These are phyloP conservation scores for Ricinus communis DNA, from an alignment of 345 rosid species.

Conservation along the genomic window DNA sequence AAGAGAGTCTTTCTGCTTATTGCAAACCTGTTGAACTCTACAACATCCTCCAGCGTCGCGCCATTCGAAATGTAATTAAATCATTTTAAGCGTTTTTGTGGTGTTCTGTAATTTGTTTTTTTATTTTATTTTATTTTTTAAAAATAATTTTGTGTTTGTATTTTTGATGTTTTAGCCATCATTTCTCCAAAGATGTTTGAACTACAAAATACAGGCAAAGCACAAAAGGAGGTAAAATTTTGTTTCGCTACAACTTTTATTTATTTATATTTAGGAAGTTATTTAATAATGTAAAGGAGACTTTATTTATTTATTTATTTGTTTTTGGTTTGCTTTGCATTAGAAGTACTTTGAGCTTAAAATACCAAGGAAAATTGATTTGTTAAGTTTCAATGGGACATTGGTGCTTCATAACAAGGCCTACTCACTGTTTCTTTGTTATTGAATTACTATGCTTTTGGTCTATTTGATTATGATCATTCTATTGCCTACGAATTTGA, in stretches of 20 bases:
- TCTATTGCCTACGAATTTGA: neutral
- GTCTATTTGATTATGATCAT: neutral
- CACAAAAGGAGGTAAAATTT: conserved; percentile 65
- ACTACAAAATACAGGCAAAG: conserved; percentile 81
- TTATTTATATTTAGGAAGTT: no score
- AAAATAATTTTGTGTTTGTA: neutral
- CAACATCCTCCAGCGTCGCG: conserved; percentile 90
- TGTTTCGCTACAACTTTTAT: neutral
- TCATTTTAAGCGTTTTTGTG: no score
- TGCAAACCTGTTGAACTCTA: conserved; percentile 99
- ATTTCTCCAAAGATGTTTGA: conserved; percentile 85
- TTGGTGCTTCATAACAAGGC: no score
- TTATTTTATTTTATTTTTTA: conserved; percentile 7
- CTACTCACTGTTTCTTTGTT: neutral
- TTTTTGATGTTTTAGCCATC: conserved; percentile 52
- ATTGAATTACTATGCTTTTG: neutral
- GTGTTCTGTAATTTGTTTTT: neutral
- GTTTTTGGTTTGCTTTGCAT: no score
- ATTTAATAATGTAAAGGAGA: no score
- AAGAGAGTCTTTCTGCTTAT: conserved; percentile 72
- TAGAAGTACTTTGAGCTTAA: no score
- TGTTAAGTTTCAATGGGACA: no score
- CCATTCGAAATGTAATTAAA: conserved; percentile 61
- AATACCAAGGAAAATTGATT: no score
- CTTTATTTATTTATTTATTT: no score